These are phyloP conservation scores for Lathyrus aphaca DNA, from an alignment of 306 rosid species.

Conservation along the genomic window DNA sequence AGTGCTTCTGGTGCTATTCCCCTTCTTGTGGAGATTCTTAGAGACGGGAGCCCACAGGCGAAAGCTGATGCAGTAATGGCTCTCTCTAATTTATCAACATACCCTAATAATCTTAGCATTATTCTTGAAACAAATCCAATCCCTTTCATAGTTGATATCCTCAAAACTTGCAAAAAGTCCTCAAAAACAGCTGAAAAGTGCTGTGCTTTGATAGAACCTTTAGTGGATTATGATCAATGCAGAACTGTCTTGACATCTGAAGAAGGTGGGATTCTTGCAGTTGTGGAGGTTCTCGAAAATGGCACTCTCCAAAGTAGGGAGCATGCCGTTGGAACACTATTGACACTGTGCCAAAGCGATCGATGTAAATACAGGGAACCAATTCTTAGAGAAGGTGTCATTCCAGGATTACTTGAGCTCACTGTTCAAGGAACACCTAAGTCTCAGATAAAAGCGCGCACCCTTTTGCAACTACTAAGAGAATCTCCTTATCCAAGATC, in stretches of 20 bases:
- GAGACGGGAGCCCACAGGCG: slow-evolving; percentile 79
- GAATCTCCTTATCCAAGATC: slow-evolving; percentile 88
- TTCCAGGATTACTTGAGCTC: slow-evolving; percentile 95
- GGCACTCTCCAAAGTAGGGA: slow-evolving; percentile 88
- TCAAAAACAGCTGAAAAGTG: slow-evolving; percentile 93
- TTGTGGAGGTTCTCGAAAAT: slow-evolving; percentile 86
- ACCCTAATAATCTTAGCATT: slow-evolving; percentile 55
- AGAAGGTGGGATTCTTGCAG: slow-evolving; percentile 94
- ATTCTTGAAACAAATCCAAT: slow-evolving; percentile 70
- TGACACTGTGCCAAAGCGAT: slow-evolving; percentile 86
- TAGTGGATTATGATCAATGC: slow-evolving; percentile 71
- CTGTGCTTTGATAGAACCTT: slow-evolving; percentile 80
- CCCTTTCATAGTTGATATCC: slow-evolving; percentile 63
- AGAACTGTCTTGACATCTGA: slow-evolving; percentile 75
- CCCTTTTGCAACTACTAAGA: slow-evolving; percentile 69
- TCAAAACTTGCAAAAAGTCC: slow-evolving; percentile 76
- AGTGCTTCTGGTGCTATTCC: slow-evolving; percentile 86
- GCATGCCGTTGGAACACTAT: slow-evolving; percentile 80
- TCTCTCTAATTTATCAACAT: slow-evolving; percentile 88
- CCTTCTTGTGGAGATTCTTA: slow-evolving; percentile 78
- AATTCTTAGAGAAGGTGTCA: slow-evolving; percentile 90
- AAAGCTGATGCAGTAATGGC: slow-evolving; percentile 94
- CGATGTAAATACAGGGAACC: slow-evolving; percentile 88
- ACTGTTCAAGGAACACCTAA: slow-evolving; percentile 97
- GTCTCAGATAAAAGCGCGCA: slow-evolving; percentile 80